A percentile compares a stretch with the other conserved stretches of the same genome.
These are phyloP conservation scores for Monascus ruber DNA, from an alignment of 2,329 filamentous ascomycete genomes.

Conservation along the genomic window DNA sequence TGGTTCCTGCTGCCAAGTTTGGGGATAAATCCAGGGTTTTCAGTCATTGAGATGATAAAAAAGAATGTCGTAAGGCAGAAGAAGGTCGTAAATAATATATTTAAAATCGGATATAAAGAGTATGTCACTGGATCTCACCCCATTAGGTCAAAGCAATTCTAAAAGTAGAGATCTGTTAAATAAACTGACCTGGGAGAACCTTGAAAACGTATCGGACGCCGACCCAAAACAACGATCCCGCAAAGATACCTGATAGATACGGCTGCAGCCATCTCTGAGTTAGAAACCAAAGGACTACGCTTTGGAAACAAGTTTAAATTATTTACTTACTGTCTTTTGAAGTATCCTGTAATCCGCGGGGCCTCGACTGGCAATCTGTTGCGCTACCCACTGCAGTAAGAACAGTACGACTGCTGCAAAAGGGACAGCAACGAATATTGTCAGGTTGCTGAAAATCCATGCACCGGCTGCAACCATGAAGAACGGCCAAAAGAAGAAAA, in stretches of 20 bases:
- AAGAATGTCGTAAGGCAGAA: conserved; percentile 68
- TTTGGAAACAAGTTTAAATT: background rate
- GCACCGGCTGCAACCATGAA: conserved; percentile 60
- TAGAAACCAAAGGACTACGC: background rate
- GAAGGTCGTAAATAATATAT: conserved; percentile 58
- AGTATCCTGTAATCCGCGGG: conserved; percentile 80
- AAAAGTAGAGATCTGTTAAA: conserved; percentile 17
- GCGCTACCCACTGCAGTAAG: conserved; percentile 62
- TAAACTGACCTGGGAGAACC: conserved; percentile 56
- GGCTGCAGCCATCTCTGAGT: conserved; percentile 42
- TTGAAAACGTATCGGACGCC: conserved; percentile 63
- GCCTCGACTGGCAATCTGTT: conserved; percentile 68
- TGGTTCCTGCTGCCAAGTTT: conserved; percentile 81
- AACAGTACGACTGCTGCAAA: conserved; percentile 53
- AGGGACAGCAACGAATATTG: conserved; percentile 66
- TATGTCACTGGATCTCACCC: conserved; percentile 43
- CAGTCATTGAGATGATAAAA: conserved; percentile 72
- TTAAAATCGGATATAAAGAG: conserved; percentile 57
- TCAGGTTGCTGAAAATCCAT: conserved; percentile 60
- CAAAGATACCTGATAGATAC: conserved; percentile 88
- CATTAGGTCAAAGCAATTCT: background rate
- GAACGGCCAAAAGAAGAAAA: conserved; percentile 85
- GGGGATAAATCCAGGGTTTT: conserved; percentile 86
- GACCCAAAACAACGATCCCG: conserved; percentile 71
- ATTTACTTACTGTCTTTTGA: conserved; percentile 60